These are phyloP conservation scores for Paramecium primaurelia DNA, from an alignment of 73 alveolate genomes.

Conservation along the genomic window DNA sequence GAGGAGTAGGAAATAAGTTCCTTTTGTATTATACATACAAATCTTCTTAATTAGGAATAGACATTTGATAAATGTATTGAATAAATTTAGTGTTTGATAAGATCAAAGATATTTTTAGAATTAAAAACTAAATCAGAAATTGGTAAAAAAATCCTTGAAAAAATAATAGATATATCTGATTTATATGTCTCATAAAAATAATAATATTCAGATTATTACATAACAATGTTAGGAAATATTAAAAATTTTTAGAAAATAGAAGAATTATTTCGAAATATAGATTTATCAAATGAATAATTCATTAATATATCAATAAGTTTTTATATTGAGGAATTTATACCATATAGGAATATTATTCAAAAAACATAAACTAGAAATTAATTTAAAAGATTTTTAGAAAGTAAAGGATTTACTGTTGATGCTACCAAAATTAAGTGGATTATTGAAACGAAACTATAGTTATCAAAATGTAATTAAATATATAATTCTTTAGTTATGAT, in stretches of 20 bases:
- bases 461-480: not conserved
- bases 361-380: not conserved
- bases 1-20: not conserved
- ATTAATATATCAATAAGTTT: not conserved
- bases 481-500: not conserved
- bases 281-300: not conserved
- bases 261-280: not conserved
- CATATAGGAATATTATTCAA: not conserved
- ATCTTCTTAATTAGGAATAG: not conserved
- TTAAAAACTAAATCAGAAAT: not conserved
- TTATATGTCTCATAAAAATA: not conserved
- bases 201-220: not conserved
- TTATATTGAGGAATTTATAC: not conserved
- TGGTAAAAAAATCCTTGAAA: not conserved
- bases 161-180: not conserved
- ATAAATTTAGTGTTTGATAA: not conserved
- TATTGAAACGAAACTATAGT: not conserved
- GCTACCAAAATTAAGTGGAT: not conserved
- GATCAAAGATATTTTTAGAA: not conserved
- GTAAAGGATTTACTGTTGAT: not conserved
- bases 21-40: not conserved
- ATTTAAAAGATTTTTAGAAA: not conserved
- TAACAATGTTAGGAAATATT: not conserved
- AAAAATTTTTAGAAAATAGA: not conserved
- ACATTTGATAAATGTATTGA: not conserved